Evolutionary conservation across 345 rosid genomes (phyloP), one percentile per base, ranked within the genome.

Genomic region (Hibiscus mutabilis): DNA sequence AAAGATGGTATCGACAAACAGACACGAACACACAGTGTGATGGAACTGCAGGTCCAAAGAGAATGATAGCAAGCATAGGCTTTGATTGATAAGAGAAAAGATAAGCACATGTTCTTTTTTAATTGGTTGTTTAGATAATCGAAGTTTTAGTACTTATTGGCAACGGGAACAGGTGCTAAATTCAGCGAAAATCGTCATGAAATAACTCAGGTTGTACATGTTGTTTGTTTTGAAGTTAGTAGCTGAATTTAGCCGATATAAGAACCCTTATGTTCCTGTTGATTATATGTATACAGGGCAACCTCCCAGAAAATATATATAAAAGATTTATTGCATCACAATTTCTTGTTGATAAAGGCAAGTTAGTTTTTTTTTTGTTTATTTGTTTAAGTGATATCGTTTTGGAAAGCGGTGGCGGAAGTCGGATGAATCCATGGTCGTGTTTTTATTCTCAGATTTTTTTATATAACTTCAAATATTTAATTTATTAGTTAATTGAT

Each of bases 151-250:
- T 14, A 13, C 13, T 16, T 81, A 65, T 65, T 24, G 7, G 19
- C 53, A 44, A 59, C 83, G 74, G 85, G 89, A 85, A 85, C 89
- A 88, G 67, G 77, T 80, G 87, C 81, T 81, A 84, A 83, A 85
- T 82, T 85, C 67, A 75, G 82, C 76, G 58, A 68, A 62, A 51
- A 55, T 62, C 29, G n/a, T 56, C 59, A 31, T 31, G 40, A 35
- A 35, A 35, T 35, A 10, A 11, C 52, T 67, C 22, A 18, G 44
- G 16, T 66, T 60, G 19, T 44, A 59, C 24, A 49, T 70, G 61
- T 35, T 47, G 55, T n/a, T 56, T 42, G 44, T 64, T 22, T 55
- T 73, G 60, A 44, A 16, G 8, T 22, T 57, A 15, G 60, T 9
- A 66, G 86, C 82, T 77, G 84, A 77, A 80, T 71, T 85, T 85